Percentiles rank a stretch among this genome's conserved stretches.
phyloP scores from a whole-genome alignment of 176 grass and related monocot species.

The Areca catechu region DNA sequence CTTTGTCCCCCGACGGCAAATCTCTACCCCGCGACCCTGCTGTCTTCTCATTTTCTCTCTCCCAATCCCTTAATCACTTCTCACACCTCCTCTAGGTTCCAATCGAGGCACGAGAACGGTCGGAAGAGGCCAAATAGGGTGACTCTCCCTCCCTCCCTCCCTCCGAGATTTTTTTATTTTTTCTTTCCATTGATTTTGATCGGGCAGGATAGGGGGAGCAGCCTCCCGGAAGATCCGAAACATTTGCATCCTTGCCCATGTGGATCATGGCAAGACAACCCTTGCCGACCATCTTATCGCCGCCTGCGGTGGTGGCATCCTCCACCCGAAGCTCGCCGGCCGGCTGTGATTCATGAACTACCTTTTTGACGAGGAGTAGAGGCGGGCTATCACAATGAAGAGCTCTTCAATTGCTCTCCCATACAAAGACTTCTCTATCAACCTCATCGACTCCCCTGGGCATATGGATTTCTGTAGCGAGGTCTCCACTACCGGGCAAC shows the following conservation, averaged over 20 bases:
- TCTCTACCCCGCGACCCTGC: too few species aligned
- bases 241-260: conserved; percentile 93
- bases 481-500: conserved; percentile 74
- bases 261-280: conserved; percentile 88
- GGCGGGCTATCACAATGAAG: conserved; percentile 90
- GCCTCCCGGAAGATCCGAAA: conserved; percentile 41
- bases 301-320: conserved; percentile 47
- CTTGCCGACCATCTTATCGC: conserved; percentile 91
- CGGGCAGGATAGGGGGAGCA: conserved; percentile 17
- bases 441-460: conserved; percentile 92
- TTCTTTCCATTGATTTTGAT: neutral
- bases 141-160: too few species aligned
- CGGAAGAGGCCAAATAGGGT: too few species aligned
- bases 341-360: conserved; percentile 72
- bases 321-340: conserved; percentile 70
- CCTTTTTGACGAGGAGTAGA: conserved; percentile 84
- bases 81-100: too few species aligned
- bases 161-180: too few species aligned
- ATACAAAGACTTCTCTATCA: conserved; percentile 42
- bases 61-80: too few species aligned
- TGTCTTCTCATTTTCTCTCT: too few species aligned
- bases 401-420: conserved; percentile 52
- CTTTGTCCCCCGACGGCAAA: too few species aligned
- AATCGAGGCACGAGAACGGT: too few species aligned
- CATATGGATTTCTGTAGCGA: conserved; percentile 95